Conservation (phyloP, 345 rosid species). For the Toxicodendron radicans region DNA sequence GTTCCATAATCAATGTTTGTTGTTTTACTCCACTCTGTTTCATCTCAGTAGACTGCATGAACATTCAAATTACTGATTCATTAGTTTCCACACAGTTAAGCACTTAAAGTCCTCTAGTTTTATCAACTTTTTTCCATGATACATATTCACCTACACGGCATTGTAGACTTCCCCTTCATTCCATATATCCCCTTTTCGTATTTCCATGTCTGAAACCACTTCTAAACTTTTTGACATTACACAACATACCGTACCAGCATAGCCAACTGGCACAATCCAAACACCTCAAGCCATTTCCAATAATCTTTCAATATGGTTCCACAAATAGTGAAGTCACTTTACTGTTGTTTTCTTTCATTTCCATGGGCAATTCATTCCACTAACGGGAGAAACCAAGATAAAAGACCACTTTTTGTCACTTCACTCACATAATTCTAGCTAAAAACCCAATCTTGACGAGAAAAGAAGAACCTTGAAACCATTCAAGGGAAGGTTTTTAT, state of each 20-base stretch:
- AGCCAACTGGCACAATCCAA: conserved; percentile 2
- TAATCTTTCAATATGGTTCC: not conserved
- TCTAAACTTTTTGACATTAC: not conserved
- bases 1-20: not conserved
- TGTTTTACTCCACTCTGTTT: not conserved
- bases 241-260: not conserved
- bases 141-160: not conserved
- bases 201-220: not conserved
- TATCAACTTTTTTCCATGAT: not conserved
- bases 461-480: not conserved
- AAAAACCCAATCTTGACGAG: not conserved
- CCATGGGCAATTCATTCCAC: not conserved
- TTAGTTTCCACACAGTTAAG: not conserved
- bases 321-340: not conserved
- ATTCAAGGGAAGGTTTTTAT: too few species aligned
- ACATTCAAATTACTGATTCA: not conserved
- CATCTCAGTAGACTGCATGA: not conserved
- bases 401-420: not conserved
- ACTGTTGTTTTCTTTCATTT: not conserved
- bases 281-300: not conserved
- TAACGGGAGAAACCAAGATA: not conserved
- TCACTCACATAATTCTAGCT: not conserved
- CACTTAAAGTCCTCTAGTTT: conserved; percentile 1
- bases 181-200: not conserved
- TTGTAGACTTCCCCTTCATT: not conserved